phyloP scores from a whole-genome alignment of 2,329 filamentous ascomycete species.

The Diplodia mutila region DNA sequence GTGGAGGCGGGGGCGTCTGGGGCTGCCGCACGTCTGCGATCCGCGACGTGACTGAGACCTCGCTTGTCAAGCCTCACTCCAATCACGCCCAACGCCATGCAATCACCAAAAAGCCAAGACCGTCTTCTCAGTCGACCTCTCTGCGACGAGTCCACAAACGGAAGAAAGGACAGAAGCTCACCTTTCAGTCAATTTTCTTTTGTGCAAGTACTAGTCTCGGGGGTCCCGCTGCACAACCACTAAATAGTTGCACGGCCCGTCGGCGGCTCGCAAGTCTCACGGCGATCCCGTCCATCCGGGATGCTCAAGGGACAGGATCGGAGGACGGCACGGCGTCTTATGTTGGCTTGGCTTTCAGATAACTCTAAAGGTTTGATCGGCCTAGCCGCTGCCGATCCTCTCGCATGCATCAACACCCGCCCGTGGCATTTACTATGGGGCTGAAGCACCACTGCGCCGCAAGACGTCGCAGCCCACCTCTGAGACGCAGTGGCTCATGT shows the following conservation, averaged over 20 bases:
- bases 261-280: background rate
- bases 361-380: slow-evolving; percentile 19
- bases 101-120: background rate
- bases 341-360: slow-evolving; percentile 15
- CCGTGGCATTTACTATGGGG: slow-evolving; percentile 2
- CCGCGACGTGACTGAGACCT: slow-evolving; percentile 19
- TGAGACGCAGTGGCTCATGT: slow-evolving; percentile 13
- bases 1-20: slow-evolving; percentile 10
- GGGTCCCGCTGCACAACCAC: background rate
- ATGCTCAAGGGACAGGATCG: background rate
- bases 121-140: background rate
- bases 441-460: slow-evolving; percentile 17
- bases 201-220: background rate
- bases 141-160: background rate
- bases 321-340: background rate
- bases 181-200: background rate
- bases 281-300: no score
- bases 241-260: background rate
- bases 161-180: background rate
- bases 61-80: slow-evolving; percentile 17
- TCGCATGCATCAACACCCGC: slow-evolving; percentile 9
- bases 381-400: slow-evolving; percentile 1
- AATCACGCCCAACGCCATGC: background rate
- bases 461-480: slow-evolving; percentile 14
- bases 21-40: slow-evolving; percentile 18